Percentiles rank a stretch among this genome's conserved stretches.
These are phyloP conservation scores for Detonula confervacea DNA, from an alignment of 352 stramenopile species.

Conservation along the genomic window DNA sequence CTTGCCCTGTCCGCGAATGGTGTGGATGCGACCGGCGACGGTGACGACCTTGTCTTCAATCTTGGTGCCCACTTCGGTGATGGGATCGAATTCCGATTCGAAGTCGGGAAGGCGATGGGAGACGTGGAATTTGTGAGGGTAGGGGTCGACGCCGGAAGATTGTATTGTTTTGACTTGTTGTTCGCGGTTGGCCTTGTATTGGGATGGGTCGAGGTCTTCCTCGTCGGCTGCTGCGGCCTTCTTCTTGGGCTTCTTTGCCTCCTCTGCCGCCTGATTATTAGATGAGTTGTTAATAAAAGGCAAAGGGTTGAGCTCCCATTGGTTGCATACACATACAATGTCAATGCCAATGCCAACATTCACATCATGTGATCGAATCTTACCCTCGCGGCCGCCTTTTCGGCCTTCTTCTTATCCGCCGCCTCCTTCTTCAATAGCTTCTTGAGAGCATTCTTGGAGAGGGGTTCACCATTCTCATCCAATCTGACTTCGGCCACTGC, in stretches of 20 bases:
- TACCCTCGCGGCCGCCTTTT: slow-evolving; percentile 87
- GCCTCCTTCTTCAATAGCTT: slow-evolving; percentile 96
- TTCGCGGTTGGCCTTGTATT: slow-evolving; percentile 97
- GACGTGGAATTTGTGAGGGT: slow-evolving; percentile 99
- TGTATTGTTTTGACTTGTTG: slow-evolving; percentile 90
- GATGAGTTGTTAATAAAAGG: neutral
- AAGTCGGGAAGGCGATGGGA: slow-evolving; percentile 94
- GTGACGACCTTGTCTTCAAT: slow-evolving; percentile 88
- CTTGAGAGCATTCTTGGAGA: slow-evolving; percentile 99
- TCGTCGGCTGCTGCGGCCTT: slow-evolving; percentile 87
- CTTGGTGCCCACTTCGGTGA: slow-evolving; percentile 83
- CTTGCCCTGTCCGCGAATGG: slow-evolving; percentile 95
- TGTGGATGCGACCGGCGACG: slow-evolving; percentile 94
- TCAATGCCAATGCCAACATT: slow-evolving; percentile 15
- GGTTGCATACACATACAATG: neutral
- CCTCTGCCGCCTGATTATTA: slow-evolving; percentile 43
- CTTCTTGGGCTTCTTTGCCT: slow-evolving; percentile 82
- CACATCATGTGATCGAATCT: slow-evolving; percentile 9
- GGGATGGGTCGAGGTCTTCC: slow-evolving; percentile 95
- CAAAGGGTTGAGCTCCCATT: neutral
- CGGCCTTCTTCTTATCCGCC: slow-evolving; percentile 92
- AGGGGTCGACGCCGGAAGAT: slow-evolving; percentile 92
- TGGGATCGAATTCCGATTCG: slow-evolving; percentile 90
- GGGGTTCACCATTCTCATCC: slow-evolving; percentile 62
- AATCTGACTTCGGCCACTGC: slow-evolving; percentile 47